phyloP scores from a whole-genome alignment of 106 monocot species.

The Dendrobium catenatum region DNA sequence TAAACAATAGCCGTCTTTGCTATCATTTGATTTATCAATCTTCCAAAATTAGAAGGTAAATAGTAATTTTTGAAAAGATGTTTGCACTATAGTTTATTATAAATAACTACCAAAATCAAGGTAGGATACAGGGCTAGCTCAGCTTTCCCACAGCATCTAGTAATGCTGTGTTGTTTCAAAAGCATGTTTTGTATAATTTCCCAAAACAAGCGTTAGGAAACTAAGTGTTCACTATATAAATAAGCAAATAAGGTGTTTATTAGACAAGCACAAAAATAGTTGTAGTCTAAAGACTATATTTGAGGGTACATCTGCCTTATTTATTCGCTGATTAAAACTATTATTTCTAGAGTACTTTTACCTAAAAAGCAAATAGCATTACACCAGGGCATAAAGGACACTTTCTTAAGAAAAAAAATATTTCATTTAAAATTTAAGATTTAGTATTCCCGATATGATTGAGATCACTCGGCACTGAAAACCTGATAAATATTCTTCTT shows the following conservation, averaged over 20 bases:
- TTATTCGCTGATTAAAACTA: background rate
- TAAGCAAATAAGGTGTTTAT: background rate
- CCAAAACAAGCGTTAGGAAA: background rate
- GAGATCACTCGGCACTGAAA: background rate
- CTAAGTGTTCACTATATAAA: background rate
- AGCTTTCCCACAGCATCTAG: background rate
- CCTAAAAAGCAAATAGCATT: background rate
- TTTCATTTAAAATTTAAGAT: slow-evolving; percentile 1
- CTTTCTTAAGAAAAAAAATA: background rate
- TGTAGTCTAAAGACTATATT: background rate
- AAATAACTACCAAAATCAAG: background rate
- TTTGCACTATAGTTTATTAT: background rate
- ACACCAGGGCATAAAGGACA: background rate
- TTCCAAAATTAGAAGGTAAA: background rate
- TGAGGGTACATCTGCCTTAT: background rate
- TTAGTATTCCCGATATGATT: background rate
- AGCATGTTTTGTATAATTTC: background rate
- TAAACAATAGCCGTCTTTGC: background rate
- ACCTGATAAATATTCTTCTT: background rate
- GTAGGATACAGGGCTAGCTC: background rate
- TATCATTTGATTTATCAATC: background rate
- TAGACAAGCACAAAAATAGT: background rate
- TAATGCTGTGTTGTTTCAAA: background rate
- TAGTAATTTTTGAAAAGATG: background rate
- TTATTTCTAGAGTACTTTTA: background rate